Base-by-base conservation (phyloP, 2,329 filamentous ascomycete species). In the Gremmenia infestans region DNA sequence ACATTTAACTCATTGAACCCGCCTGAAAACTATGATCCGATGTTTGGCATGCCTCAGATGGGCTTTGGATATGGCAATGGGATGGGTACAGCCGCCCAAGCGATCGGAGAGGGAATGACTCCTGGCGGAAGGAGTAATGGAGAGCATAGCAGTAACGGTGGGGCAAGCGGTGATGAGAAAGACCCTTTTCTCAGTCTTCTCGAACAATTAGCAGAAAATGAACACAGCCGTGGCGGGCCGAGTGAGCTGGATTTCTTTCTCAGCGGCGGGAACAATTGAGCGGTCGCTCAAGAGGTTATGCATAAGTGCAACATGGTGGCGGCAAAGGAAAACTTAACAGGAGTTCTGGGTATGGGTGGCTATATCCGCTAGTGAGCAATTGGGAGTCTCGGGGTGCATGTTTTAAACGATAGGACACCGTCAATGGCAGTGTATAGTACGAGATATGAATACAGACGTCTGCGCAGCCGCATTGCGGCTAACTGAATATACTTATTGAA, bases 201-300 rank as follows among this genome's bases (percentile, higher is more conserved):
- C 37, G 89, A 94, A 69, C 89, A 94, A 72, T 77, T 94, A 56
- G 89, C 89, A 0, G 89, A 94, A 71, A 91, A 90, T 65, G 89
- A 93, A 71, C 81, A 88, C 52, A 77, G 78, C 43, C 76, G 81
- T 51, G 88, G 86, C 0, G 81, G 85, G 9, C 87, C 86, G 12
- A 86, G 81, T 61, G 89, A 93, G 67, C 73, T 94, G 65, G 89
- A 93, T 69, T 92, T 90, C 72, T 92, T 92, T 67, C 73, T 92
- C 50, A 63, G 65, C 49, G 67, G 66, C 6, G 63, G 63, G 17
- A 51, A 37, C 22, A 28, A 40, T 37, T 57, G 25, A 48, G 11
- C 25, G 5, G 25, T 5, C 25, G 25, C 19, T 23, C 4, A 23
- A 5, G 42, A 45, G 11, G 14, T 11, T 5, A 17, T 23, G 8